Conservation (phyloP, 495 filamentous ascomycete species). For the Achaetomiella virescens region DNA sequence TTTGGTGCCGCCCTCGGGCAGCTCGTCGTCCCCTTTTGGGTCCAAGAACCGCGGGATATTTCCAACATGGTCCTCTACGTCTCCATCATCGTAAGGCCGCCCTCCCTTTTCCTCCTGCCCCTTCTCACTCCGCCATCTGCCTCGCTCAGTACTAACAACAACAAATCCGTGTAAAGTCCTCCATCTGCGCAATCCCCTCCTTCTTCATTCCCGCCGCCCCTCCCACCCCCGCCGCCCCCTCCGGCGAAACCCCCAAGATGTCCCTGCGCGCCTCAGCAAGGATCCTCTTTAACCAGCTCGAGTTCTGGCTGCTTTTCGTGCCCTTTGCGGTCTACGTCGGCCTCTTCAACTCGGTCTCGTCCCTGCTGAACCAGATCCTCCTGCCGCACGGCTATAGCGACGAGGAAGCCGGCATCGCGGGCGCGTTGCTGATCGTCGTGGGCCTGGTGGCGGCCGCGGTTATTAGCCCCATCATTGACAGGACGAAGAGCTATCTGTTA, state of each 20-base stretch:
- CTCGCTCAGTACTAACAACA: too few relatives aligned
- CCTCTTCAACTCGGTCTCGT: constrained; percentile 88
- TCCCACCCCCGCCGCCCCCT: constrained; percentile 60
- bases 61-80: constrained; percentile 82
- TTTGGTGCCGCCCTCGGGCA: constrained; percentile 84
- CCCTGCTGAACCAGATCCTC: constrained; percentile 85
- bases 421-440: constrained; percentile 83
- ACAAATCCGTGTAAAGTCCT: constrained; percentile 44
- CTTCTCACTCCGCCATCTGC: not conserved
- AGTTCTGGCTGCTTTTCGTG: constrained; percentile 71
- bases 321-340: constrained; percentile 81
- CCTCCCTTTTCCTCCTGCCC: constrained; percentile 11
- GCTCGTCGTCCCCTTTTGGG: constrained; percentile 74
- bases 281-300: constrained; percentile 43
- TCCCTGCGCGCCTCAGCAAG: constrained; percentile 46
- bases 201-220: constrained; percentile 79
- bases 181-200: constrained; percentile 65
- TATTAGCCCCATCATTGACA: constrained; percentile 73
- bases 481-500: constrained; percentile 69
- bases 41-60: constrained; percentile 53
- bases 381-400: constrained; percentile 73
- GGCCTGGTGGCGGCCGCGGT: constrained; percentile 74
- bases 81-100: constrained; percentile 64
- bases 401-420: constrained; percentile 80
- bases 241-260: constrained; percentile 41